Evolutionary conservation across 768 basidiomycete genomes (phyloP).

Genomic region (Tricholomella constricta): DNA sequence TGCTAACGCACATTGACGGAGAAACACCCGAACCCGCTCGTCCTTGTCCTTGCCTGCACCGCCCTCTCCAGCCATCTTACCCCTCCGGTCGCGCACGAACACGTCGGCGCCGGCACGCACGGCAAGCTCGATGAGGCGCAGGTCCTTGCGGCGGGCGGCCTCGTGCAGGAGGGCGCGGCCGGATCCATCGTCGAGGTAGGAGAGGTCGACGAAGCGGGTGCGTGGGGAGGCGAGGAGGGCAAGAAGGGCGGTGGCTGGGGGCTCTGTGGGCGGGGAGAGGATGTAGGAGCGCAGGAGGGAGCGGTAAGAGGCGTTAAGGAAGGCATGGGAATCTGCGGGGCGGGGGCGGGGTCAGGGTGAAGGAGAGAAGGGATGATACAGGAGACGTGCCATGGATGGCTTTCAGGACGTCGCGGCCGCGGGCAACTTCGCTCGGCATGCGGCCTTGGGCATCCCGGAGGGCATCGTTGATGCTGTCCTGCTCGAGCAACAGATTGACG

Average conservation of each 20-base stretch:
- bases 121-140: slow-evolving; percentile 80
- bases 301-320: slow-evolving; percentile 73
- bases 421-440: slow-evolving; percentile 73
- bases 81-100: slow-evolving; percentile 77
- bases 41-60: slow-evolving; percentile 79
- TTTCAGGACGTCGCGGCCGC: slow-evolving; percentile 62
- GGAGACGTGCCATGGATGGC: slow-evolving; percentile 63
- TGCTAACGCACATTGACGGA: slow-evolving; percentile 83
- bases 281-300: slow-evolving; percentile 75
- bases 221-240: slow-evolving; percentile 71
- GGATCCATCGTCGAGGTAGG: slow-evolving; percentile 75
- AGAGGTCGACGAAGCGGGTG: slow-evolving; percentile 70
- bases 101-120: slow-evolving; percentile 88
- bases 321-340: slow-evolving; percentile 54
- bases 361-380: not conserved
- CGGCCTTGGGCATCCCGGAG: slow-evolving; percentile 65
- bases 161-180: slow-evolving; percentile 86
- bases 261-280: slow-evolving; percentile 48
- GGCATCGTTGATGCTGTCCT: slow-evolving; percentile 81
- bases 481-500: slow-evolving; percentile 74
- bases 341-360: not conserved
- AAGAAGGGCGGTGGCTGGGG: slow-evolving; percentile 47
- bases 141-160: slow-evolving; percentile 78
- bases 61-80: slow-evolving; percentile 62
- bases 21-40: slow-evolving; percentile 78